Conservation (phyloP, 768 basidiomycete genomes). For the Suillus occidentalis region DNA sequence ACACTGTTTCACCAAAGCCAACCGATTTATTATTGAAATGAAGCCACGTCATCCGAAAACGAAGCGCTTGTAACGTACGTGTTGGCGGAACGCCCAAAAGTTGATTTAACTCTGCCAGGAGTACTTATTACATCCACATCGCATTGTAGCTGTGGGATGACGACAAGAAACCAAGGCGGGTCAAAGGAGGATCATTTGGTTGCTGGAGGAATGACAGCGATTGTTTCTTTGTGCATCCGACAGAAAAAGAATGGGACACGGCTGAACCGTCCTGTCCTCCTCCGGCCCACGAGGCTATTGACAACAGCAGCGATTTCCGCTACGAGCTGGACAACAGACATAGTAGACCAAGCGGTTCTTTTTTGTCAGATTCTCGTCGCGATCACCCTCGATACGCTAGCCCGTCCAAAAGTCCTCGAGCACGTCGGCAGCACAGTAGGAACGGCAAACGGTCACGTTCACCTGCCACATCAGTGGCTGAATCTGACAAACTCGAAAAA, state of each 20-base stretch:
- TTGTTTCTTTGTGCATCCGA: constrained; percentile 34
- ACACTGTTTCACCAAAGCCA: background rate
- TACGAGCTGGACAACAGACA: constrained; percentile 15
- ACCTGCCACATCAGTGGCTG: constrained; percentile 22
- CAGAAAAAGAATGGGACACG: constrained; percentile 32
- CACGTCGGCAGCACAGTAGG: constrained; percentile 13
- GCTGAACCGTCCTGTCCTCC: constrained; percentile 31
- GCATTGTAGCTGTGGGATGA: constrained; percentile 29
- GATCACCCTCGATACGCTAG: constrained; percentile 4
- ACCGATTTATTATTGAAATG: background rate
- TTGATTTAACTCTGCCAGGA: background rate
- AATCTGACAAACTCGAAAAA: constrained; percentile 28
- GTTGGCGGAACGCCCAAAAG: background rate
- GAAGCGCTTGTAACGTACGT: constrained; percentile 34
- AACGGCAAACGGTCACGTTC: constrained; percentile 18
- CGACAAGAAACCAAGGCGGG: constrained; percentile 23
- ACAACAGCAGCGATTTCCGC: constrained; percentile 23
- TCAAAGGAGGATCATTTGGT: constrained; percentile 21
- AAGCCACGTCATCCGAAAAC: constrained; percentile 14
- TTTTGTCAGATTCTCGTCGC: constrained; percentile 11
- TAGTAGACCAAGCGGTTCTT: constrained; percentile 13
- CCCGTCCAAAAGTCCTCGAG: constrained; percentile 3
- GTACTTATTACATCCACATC: background rate
- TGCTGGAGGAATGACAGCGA: constrained; percentile 20
- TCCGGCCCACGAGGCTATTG: constrained; percentile 16